A percentile compares a stretch with the other conserved stretches of the same genome.
These are phyloP conservation scores for Talaromyces funiculosus DNA, from an alignment of 2,329 filamentous ascomycete genomes.

Conservation along the genomic window DNA sequence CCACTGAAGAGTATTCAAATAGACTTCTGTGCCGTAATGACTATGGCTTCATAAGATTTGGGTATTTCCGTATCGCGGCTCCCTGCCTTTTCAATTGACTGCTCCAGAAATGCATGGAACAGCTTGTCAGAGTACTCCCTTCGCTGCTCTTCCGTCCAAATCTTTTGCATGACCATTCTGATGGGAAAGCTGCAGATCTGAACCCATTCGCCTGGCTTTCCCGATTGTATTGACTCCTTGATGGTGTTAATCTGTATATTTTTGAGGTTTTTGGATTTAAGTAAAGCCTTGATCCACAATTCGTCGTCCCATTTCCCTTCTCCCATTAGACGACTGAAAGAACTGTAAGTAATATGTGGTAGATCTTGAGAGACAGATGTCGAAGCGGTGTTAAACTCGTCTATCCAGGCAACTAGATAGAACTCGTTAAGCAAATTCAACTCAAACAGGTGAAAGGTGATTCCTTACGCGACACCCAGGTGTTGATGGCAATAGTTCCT, in stretches of 20 bases:
- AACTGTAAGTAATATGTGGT: neutral
- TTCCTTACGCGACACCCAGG: neutral
- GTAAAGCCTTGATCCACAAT: neutral
- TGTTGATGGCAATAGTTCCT: neutral
- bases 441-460: neutral
- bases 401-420: neutral
- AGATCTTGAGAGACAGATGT: neutral
- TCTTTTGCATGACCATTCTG: neutral
- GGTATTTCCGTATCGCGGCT: neutral
- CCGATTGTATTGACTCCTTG: neutral
- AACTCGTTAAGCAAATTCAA: neutral
- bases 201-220: neutral
- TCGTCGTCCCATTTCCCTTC: neutral
- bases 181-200: neutral
- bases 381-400: neutral
- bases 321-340: neutral
- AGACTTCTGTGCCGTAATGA: neutral
- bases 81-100: neutral
- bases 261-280: neutral
- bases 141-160: neutral
- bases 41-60: neutral
- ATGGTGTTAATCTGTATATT: neutral
- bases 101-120: neutral
- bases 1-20: neutral
- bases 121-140: neutral